phyloP scores from a whole-genome alignment of 768 basidiomycete species.

The Nidula microcarpa region DNA sequence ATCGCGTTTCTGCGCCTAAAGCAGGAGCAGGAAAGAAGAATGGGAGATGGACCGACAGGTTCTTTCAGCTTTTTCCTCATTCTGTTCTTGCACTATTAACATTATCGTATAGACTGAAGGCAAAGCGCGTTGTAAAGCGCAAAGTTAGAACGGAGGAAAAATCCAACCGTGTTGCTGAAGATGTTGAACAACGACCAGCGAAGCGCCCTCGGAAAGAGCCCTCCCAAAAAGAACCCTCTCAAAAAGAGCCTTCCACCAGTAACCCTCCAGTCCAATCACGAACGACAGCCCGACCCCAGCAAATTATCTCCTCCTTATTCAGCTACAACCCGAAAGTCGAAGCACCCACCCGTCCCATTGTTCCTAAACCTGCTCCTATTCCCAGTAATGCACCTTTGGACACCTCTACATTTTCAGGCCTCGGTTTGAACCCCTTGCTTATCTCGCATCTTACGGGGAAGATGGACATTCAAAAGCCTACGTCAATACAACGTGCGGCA shows the following conservation, averaged over 20 bases:
- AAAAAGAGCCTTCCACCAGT: conserved; percentile 9
- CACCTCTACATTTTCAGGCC: conserved; percentile 73
- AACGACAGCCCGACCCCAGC: conserved; percentile 32
- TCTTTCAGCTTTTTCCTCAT: conserved; percentile 13
- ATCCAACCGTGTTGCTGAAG: conserved; percentile 10
- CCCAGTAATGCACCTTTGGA: conserved; percentile 88
- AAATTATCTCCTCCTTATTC: conserved; percentile 88
- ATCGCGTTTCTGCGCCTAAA: conserved; percentile 15
- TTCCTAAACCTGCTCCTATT: conserved; percentile 22
- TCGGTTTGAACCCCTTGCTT: conserved; percentile 82
- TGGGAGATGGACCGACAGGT: conserved; percentile 81
- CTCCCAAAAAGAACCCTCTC: conserved; percentile 8
- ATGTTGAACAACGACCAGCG: conserved; percentile 27
- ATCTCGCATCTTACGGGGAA: conserved; percentile 74
- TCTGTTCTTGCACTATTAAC: conserved; percentile 1
- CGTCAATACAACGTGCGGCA: conserved; percentile 84
- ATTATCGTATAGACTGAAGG: conserved; percentile 55
- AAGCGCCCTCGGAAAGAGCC: conserved; percentile 43
- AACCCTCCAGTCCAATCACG: conserved; percentile 16
- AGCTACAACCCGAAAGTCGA: conserved; percentile 75
- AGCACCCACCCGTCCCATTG: conserved; percentile 22
- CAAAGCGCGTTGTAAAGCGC: conserved; percentile 66
- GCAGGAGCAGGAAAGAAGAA: conserved; percentile 43
- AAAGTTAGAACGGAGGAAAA: conserved; percentile 40
- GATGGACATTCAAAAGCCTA: conserved; percentile 82